Conservation (phyloP, 2,329 filamentous ascomycete species). For the Zymoseptoria tritici region DNA sequence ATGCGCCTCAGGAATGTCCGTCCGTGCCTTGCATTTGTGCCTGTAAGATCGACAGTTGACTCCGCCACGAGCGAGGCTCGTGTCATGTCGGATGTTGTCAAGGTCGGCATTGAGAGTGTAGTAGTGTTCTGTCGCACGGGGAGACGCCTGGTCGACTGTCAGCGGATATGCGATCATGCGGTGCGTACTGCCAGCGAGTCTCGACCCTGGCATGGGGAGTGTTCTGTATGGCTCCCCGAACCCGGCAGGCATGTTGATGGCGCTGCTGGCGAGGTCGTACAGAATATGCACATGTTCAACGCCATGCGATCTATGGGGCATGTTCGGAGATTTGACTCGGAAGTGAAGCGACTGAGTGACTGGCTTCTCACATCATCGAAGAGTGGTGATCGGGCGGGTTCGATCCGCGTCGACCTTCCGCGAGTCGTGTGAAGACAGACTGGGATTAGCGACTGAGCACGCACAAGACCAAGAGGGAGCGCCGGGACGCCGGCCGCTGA, state of each 20-base stretch:
- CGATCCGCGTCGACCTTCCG: background rate
- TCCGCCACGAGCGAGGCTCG: background rate
- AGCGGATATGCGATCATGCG: background rate
- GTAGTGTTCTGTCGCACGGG: background rate
- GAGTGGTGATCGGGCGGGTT: background rate
- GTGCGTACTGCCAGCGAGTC: background rate
- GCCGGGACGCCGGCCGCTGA: background rate
- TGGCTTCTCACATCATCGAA: background rate
- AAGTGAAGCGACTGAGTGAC: background rate
- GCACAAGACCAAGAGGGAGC: background rate
- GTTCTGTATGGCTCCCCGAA: background rate
- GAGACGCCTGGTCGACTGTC: background rate
- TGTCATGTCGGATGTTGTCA: too few relatives aligned
- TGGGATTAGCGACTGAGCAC: background rate
- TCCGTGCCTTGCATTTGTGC: background rate
- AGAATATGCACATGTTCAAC: slow-evolving; percentile 9
- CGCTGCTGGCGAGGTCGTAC: background rate
- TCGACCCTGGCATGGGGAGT: too few relatives aligned
- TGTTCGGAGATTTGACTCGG: background rate
- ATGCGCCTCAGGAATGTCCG: background rate
- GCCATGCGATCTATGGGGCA: slow-evolving; percentile 13
- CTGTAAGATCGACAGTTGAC: background rate
- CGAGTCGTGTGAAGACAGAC: background rate
- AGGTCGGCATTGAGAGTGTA: background rate
- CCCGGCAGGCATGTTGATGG: background rate